Base-by-base conservation (phyloP, 108 stramenopile genomes). In the Nitzschia inconspicua region DNA sequence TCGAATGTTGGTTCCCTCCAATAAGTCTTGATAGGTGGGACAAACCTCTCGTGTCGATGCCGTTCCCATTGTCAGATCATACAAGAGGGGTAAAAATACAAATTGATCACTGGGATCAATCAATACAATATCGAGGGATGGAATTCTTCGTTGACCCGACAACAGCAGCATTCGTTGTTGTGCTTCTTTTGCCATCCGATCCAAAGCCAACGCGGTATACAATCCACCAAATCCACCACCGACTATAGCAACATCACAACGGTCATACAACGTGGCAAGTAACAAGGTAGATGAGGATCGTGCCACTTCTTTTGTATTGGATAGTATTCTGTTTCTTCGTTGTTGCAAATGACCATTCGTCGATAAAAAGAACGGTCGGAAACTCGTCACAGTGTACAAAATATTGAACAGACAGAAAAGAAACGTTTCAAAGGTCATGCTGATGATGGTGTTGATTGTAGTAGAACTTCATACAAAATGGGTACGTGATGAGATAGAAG, bases 21-120 rank as follows among this genome's bases (percentile, higher is more conserved):
- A 39, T n/a, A 85, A 46, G 29, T 78, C 78, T 62, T 74, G 34
- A 56, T 65, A 82, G 8, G 81, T 77, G 3, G 84, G 84, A 19
- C 81, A 81, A 9, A 85, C 81, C 40, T 85, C 84, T 16, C 72
- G 66, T 42, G 71, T 28, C 52, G 68, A 75, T 18, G 67, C 76
- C 40, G 82, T 84, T 29, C 82, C 87, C 40, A 85, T 67, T 36
- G 86, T 85, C 29, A 91, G 64, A 67, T 95, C 93, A 57, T 92
- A 95, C 27, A 95, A 59, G 11, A 95, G 70, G 0, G 93, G 93
- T 39, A 92, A 70, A 72, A 95, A 95, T 3, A 90, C 88, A 58
- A 95, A 95, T 49, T 80, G 62, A 50, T 89, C 88, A 2, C 83
- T 79, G 56, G 78, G 78, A 53, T 92, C 91, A 25, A 95, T 76